phyloP scores from a whole-genome alignment of 2,329 filamentous ascomycete genomes.

The Sclerotiophoma versabilis region DNA sequence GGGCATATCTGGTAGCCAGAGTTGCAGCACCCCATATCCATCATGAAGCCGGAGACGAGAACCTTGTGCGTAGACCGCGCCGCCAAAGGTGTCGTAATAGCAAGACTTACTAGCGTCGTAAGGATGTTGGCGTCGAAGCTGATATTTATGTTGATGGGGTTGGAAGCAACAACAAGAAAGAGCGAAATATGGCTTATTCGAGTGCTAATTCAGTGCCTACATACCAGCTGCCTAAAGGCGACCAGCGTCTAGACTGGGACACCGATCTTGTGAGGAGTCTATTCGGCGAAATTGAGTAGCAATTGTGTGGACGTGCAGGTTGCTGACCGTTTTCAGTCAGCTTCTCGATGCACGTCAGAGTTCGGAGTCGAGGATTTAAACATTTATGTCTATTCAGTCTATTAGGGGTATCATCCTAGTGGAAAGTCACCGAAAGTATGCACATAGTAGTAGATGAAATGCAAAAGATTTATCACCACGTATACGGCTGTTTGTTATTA shows the following conservation, averaged over 20 bases:
- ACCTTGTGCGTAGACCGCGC: constrained; percentile 93
- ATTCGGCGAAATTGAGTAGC: constrained; percentile 31
- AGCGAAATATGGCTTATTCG: constrained; percentile 70
- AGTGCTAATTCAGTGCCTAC: no score
- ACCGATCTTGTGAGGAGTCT: constrained; percentile 31
- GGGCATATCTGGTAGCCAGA: background rate
- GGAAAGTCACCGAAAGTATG: constrained; percentile 8
- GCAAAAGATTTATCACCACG: constrained; percentile 31
- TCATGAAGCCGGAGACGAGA: constrained; percentile 75
- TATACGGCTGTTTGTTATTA: constrained; percentile 33
- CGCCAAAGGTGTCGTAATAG: constrained; percentile 99
- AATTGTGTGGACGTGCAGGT: background rate
- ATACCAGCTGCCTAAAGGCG: constrained; percentile 17
- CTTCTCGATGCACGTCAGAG: background rate
- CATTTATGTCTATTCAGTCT: constrained; percentile 19
- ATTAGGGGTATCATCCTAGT: constrained; percentile 25
- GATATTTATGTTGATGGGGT: constrained; percentile 97
- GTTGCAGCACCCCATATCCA: constrained; percentile 69
- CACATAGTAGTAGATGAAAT: constrained; percentile 2
- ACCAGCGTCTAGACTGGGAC: constrained; percentile 34
- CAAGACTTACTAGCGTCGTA: constrained; percentile 96
- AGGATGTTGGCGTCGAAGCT: constrained; percentile 89
- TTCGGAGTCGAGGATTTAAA: background rate
- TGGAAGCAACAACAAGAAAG: constrained; percentile 94
- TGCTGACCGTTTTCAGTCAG: background rate